phyloP scores from a whole-genome alignment of 2,329 filamentous ascomycete species.

The Fusarium pininemorale region DNA sequence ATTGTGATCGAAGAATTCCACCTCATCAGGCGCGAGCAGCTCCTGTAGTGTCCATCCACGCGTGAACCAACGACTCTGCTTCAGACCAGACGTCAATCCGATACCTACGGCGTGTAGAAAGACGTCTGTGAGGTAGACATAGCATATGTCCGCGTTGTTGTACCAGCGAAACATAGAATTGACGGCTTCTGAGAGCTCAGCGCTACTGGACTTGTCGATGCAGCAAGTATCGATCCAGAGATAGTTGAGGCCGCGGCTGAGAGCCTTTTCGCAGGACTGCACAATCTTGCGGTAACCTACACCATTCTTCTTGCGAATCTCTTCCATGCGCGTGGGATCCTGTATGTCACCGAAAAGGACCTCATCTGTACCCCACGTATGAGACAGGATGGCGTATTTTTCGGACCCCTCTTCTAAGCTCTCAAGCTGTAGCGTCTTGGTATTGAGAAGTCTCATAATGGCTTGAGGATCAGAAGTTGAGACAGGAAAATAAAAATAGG shows the following conservation, averaged over 20 bases:
- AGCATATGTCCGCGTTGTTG: conserved; percentile 32
- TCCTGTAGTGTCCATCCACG: conserved; percentile 42
- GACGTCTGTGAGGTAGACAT: conserved; percentile 39
- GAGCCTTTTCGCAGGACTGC: conserved; percentile 36
- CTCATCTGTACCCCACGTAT: conserved; percentile 42
- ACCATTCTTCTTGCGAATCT: conserved; percentile 32
- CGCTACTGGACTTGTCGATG: conserved; percentile 41
- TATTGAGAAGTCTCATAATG: conserved; percentile 42
- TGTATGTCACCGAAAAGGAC: conserved; percentile 38
- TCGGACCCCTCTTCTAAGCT: conserved; percentile 22
- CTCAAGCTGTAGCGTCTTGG: conserved; percentile 40
- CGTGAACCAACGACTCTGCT: conserved; percentile 38
- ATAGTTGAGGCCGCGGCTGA: conserved; percentile 32
- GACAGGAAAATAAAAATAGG: not conserved
- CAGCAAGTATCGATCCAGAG: conserved; percentile 44
- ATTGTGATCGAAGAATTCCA: conserved; percentile 40
- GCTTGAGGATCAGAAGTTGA: conserved; percentile 1
- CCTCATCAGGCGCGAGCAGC: conserved; percentile 38
- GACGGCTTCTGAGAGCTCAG: conserved; percentile 40
- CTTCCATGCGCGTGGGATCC: conserved; percentile 29
- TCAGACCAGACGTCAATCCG: conserved; percentile 24
- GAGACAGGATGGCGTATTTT: conserved; percentile 41
- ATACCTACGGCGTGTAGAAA: conserved; percentile 19
- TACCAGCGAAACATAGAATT: conserved; percentile 44
- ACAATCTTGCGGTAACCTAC: conserved; percentile 37